Evolutionary conservation across 768 basidiomycete genomes (phyloP).

Genomic region (Auricularia auricula-judae): DNA sequence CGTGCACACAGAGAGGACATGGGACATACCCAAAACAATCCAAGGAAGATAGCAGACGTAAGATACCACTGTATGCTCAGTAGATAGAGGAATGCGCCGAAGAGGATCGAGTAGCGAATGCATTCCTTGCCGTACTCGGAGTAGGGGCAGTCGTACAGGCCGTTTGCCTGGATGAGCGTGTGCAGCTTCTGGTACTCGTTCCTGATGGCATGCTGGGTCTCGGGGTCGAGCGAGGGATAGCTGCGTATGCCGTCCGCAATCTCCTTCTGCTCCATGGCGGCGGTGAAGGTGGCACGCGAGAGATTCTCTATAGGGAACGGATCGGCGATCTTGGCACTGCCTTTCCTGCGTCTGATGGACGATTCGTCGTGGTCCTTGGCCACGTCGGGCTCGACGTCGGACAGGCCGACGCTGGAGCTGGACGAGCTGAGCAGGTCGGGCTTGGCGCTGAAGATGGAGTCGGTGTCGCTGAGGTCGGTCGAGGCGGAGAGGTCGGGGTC

Average conservation of each 20-base stretch:
- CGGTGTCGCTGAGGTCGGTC: background rate
- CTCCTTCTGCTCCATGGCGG: background rate
- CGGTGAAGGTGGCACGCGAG: slow-evolving; percentile 1
- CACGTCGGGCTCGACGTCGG: background rate
- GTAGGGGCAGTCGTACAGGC: slow-evolving; percentile 77
- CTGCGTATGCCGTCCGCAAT: background rate
- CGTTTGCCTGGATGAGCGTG: slow-evolving; percentile 60
- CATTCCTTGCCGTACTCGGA: slow-evolving; percentile 85
- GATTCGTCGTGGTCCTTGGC: background rate
- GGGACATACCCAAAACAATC: slow-evolving; percentile 54
- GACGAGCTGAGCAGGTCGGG: background rate
- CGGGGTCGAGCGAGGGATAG: slow-evolving; percentile 40
- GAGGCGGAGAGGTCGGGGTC: background rate
- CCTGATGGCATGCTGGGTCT: slow-evolving; percentile 47
- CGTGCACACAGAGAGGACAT: background rate
- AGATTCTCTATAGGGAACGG: slow-evolving; percentile 7
- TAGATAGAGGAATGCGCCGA: slow-evolving; percentile 52
- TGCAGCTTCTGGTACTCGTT: slow-evolving; percentile 76
- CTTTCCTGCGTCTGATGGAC: background rate
- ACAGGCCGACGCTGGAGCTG: background rate
- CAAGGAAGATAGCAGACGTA: slow-evolving; percentile 69
- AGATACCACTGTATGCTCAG: slow-evolving; percentile 42
- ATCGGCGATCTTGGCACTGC: background rate
- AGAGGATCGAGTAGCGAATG: slow-evolving; percentile 62
- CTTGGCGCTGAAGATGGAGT: background rate